These are phyloP conservation scores for Hypoxylon fuscum DNA, from an alignment of 495 filamentous ascomycete species.

Conservation along the genomic window DNA sequence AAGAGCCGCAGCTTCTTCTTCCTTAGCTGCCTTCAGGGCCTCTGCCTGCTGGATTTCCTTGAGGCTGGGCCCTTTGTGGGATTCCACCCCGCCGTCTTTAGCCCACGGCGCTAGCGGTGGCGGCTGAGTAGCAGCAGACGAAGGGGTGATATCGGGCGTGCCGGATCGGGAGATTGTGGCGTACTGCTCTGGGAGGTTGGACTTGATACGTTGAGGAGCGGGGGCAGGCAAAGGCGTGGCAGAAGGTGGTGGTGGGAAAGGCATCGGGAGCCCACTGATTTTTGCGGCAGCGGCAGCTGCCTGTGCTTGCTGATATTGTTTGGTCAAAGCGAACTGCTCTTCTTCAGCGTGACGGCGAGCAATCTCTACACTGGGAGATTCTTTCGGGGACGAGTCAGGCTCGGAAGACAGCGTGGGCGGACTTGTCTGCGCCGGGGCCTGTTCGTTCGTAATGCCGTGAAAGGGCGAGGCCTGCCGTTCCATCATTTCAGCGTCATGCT, in stretches of 20 bases:
- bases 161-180: constrained; percentile 77
- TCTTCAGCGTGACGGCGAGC: constrained; percentile 26
- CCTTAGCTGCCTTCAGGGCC: constrained; percentile 90
- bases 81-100: constrained; percentile 74
- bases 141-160: constrained; percentile 66
- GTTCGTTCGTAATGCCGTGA: constrained; percentile 28
- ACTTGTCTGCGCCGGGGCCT: constrained; percentile 9
- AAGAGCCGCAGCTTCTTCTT: constrained; percentile 83
- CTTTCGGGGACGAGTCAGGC: constrained; percentile 1
- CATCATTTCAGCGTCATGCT: constrained; percentile 60
- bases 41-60: constrained; percentile 98
- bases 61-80: constrained; percentile 87
- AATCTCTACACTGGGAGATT: constrained; percentile 9
- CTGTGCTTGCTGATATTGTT: constrained; percentile 85
- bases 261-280: constrained; percentile 76
- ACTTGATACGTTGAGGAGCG: constrained; percentile 81
- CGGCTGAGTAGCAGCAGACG: constrained; percentile 50
- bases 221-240: constrained; percentile 84
- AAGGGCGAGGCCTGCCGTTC: constrained; percentile 40
- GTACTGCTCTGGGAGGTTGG: constrained; percentile 84
- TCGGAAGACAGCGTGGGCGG: constrained; percentile 13
- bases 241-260: constrained; percentile 66
- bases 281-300: constrained; percentile 55
- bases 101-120: constrained; percentile 93
- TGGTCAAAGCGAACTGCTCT: constrained; percentile 66